Evolutionary conservation across 768 basidiomycete species (phyloP), one percentile per base, ranked within the genome.

Genomic region (Symmetrospora coprosmae): DNA sequence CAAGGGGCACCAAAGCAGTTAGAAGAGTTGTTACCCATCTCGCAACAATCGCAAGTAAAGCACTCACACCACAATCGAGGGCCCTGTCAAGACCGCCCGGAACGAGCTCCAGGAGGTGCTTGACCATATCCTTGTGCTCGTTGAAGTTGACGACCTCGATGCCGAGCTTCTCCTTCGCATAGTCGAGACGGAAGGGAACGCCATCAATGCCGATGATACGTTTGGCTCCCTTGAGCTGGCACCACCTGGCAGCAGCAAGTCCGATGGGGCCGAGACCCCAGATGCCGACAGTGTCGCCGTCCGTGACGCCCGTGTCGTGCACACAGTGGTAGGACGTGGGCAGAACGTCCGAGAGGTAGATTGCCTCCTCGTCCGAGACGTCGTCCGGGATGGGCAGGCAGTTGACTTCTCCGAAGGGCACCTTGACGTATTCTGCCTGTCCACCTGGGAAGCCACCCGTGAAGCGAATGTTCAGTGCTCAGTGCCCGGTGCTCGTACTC

Each of bases 361-460:
- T 60, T 21, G 67, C 67, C 61, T 79, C 76, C 73, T 85, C 83
- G 71, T 86, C 80, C 2, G 80, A 66, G 7, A 88, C 74, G 14
- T 75, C 73, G 56, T 82, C 78, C 1, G 85, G 85, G 1, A 87
- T 77, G 27, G 80, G 80, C 27, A 86, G 75, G 34, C 82, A 76
- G 71, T 86, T 87, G 40, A 82, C 80, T 46, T 83, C 77, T 37
- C 81, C 86, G 66, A 79, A 78, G 0, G 83, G 84, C 1, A 86
- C 81, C 31, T 82, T 77, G 2, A 82, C 81, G 66, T 81, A 85
- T 70, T 86, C 84, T 0, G 84, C 81, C 68, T 86, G 85, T 0
- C 83, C 84, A 19, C 81, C 85, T 4, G 85, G 77, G 70, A 81
- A 84, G 11, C 84, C 84, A 4, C 83, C 82, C 0, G 81, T 80